Percentiles rank a stretch among this genome's conserved stretches.
These are phyloP conservation scores for Sherardia arvensis DNA, from an alignment of 257 asterid genomes.

Conservation along the genomic window DNA sequence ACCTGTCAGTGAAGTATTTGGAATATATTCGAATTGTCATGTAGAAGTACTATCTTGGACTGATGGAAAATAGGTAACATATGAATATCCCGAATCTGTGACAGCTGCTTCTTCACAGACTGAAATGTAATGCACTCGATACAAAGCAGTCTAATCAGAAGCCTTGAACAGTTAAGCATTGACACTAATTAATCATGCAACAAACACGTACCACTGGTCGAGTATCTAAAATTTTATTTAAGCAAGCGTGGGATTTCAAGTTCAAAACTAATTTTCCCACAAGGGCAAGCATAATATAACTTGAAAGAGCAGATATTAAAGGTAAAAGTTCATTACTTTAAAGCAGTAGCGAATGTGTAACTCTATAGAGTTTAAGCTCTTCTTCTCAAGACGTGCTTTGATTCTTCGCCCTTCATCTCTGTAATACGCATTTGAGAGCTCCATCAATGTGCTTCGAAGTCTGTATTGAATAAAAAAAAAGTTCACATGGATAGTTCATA, in stretches of 20 bases:
- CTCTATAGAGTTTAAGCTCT: conserved; percentile 56
- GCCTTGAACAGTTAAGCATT: neutral
- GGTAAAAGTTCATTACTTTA: conserved; percentile 46
- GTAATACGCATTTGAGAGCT: conserved; percentile 64
- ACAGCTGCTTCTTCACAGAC: neutral
- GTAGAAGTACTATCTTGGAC: neutral
- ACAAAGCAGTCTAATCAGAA: too few relatives aligned
- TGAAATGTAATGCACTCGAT: neutral
- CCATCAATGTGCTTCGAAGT: conserved; percentile 55
- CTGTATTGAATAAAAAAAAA: conserved; percentile 51
- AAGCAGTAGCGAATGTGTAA: conserved; percentile 80
- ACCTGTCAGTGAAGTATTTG: neutral
- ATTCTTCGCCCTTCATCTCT: conserved; percentile 84
- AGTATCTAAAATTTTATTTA: neutral
- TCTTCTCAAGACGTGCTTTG: conserved; percentile 73
- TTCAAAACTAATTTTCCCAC: too few relatives aligned
- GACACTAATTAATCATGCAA: neutral
- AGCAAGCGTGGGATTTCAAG: too few relatives aligned
- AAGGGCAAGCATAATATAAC: neutral
- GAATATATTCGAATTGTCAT: neutral
- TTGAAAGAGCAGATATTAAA: neutral
- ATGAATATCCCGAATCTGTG: neutral
- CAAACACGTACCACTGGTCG: neutral
- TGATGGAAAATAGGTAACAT: neutral
- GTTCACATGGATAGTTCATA: conserved; percentile 5